A percentile compares a stretch with the other conserved stretches of the same genome.
Evolutionary conservation across 2,329 filamentous ascomycete species (phyloP).

Genomic region (Knufia fluminis): DNA sequence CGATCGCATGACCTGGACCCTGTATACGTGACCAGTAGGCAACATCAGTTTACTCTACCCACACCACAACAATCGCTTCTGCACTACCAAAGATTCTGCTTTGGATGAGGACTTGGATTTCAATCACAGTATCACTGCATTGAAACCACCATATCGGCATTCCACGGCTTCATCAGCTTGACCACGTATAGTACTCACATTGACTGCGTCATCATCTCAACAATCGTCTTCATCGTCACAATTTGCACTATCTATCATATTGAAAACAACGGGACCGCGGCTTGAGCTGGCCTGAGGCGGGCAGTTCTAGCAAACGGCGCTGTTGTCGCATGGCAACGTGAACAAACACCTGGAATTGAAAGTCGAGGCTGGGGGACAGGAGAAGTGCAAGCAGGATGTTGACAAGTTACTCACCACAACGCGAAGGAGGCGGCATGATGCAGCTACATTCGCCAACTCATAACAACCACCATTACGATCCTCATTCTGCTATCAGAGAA

Average conservation of each 20-base stretch:
- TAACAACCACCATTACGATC: slow-evolving; percentile 69
- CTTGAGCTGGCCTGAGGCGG: not conserved
- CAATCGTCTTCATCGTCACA: no score
- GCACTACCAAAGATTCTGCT: not conserved
- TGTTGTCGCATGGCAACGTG: not conserved
- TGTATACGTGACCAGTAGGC: not conserved
- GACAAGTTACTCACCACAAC: slow-evolving; percentile 41
- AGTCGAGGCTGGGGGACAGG: slow-evolving; percentile 2
- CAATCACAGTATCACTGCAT: not conserved
- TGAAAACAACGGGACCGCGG: not conserved
- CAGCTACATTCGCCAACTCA: slow-evolving; percentile 81
- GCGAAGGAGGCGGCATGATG: slow-evolving; percentile 60
- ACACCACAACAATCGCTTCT: not conserved
- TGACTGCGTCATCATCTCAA: not conserved
- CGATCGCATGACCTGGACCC: not conserved
- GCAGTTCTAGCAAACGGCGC: not conserved
- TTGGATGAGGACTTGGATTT: not conserved
- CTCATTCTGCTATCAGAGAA: slow-evolving; percentile 70
- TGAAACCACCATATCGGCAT: not conserved
- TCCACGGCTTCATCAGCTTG: not conserved
- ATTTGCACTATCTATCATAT: not conserved
- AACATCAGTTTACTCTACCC: not conserved
- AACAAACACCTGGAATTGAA: not conserved
- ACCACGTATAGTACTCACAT: not conserved
- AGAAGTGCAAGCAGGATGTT: slow-evolving; percentile 28